phyloP scores from a whole-genome alignment of 208 protist genomes.

The Leishmania amazonensis region DNA sequence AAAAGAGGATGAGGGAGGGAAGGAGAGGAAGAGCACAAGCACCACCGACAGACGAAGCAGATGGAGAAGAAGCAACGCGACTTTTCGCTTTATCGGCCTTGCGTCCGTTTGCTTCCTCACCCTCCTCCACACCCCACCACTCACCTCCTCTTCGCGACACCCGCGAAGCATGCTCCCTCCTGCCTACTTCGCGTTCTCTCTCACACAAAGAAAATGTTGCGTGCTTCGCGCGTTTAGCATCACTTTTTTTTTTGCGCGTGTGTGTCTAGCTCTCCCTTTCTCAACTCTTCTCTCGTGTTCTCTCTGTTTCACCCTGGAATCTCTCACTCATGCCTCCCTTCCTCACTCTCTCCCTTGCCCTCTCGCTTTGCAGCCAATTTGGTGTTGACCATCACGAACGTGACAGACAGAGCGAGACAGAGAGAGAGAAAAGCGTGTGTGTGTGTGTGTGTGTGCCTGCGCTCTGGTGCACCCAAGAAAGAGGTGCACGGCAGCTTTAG shows the following conservation, averaged over 20 bases:
- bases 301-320: not conserved
- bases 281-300: not conserved
- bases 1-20: slow-evolving; percentile 1
- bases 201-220: not conserved
- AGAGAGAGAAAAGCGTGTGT: not conserved
- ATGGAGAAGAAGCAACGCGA: not conserved
- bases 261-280: not conserved
- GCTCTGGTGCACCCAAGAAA: not conserved
- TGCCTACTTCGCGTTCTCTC: not conserved
- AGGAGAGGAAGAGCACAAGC: not conserved
- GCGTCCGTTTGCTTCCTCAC: not conserved
- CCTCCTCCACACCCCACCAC: not conserved
- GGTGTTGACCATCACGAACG: not conserved
- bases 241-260: not conserved
- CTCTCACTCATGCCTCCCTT: not conserved
- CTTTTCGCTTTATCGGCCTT: too few species aligned
- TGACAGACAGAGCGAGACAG: not conserved
- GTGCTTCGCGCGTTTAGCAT: not conserved
- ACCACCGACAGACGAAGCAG: not conserved
- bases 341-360: not conserved
- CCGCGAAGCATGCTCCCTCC: not conserved
- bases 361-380: too few species aligned
- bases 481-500: not conserved
- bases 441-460: not conserved
- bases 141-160: not conserved